Conservation (phyloP, 1,284 basidiomycete genomes). For the Sporisorium iseilematis-ciliati region DNA sequence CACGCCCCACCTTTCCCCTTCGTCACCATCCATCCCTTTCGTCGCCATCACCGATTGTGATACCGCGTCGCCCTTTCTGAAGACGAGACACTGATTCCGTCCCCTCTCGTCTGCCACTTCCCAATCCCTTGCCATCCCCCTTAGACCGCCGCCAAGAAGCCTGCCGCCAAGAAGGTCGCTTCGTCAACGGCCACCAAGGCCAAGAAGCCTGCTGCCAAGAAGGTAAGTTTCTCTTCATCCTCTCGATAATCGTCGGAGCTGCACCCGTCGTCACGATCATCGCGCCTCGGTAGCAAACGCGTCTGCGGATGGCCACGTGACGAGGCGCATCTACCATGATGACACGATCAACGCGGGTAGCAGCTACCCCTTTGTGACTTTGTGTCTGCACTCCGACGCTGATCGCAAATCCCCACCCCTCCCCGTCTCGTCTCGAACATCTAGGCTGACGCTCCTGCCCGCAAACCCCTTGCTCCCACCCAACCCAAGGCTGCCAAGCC, state of each 20-base stretch:
- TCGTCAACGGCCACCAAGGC: slow-evolving; percentile 61
- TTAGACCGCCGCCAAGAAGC: slow-evolving; percentile 52
- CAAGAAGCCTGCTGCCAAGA: slow-evolving; percentile 66
- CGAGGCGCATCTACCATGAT: background rate
- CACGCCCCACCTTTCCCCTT: slow-evolving; percentile 13
- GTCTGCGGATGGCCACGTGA: slow-evolving; percentile 8
- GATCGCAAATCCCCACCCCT: slow-evolving; percentile 21
- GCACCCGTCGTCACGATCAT: slow-evolving; percentile 10
- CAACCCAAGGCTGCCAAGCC: slow-evolving; percentile 63
- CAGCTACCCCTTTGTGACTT: slow-evolving; percentile 1
- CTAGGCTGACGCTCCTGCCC: slow-evolving; percentile 52
- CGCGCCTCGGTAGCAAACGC: slow-evolving; percentile 1
- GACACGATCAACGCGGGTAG: slow-evolving; percentile 4
- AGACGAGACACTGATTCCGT: background rate
- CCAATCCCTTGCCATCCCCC: background rate
- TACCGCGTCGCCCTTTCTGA: background rate
- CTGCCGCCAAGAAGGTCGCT: slow-evolving; percentile 55
- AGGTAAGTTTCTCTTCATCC: slow-evolving; percentile 41
- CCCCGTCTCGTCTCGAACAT: slow-evolving; percentile 25
- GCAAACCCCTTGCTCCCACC: slow-evolving; percentile 51
- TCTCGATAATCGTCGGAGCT: slow-evolving; percentile 14
- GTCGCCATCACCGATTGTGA: background rate
- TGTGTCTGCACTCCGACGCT: slow-evolving; percentile 34
- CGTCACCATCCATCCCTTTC: slow-evolving; percentile 2
- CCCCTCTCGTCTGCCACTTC: background rate